Evolutionary conservation across 2,329 filamentous ascomycete species (phyloP).

Genomic region (Xylariaceae sp.): DNA sequence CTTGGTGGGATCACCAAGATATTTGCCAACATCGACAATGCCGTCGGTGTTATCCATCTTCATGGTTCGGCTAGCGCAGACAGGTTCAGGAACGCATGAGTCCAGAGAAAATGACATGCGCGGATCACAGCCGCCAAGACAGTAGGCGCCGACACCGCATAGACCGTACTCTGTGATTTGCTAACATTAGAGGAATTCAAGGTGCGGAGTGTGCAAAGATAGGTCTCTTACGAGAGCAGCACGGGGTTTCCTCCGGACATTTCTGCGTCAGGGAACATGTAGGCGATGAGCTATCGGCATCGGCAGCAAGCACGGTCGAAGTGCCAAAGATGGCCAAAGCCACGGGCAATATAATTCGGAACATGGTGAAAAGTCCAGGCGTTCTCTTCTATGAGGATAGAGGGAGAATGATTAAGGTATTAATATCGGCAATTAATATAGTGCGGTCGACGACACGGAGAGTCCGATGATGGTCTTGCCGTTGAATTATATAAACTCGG

Average conservation of each 20-base stretch:
- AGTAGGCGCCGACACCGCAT: slow-evolving; percentile 93
- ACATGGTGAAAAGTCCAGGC: slow-evolving; percentile 29
- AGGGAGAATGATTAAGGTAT: slow-evolving; percentile 20
- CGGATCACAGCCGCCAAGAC: slow-evolving; percentile 92
- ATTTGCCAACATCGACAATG: slow-evolving; percentile 73
- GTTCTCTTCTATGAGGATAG: background rate
- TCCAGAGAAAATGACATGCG: slow-evolving; percentile 80
- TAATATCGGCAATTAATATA: slow-evolving; percentile 17
- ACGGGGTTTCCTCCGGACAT: slow-evolving; percentile 74
- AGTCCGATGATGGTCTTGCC: too few relatives aligned
- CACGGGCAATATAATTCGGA: slow-evolving; percentile 35
- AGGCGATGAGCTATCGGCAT: slow-evolving; percentile 30
- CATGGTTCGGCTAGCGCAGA: slow-evolving; percentile 76
- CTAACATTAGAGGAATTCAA: slow-evolving; percentile 6
- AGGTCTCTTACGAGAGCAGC: slow-evolving; percentile 73
- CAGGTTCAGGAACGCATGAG: slow-evolving; percentile 81
- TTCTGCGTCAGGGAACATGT: slow-evolving; percentile 55
- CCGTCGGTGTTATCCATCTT: slow-evolving; percentile 72
- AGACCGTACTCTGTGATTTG: slow-evolving; percentile 75
- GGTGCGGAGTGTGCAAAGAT: background rate
- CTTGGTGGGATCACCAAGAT: slow-evolving; percentile 79
- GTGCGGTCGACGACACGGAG: slow-evolving; percentile 1
- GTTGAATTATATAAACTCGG: slow-evolving; percentile 8
- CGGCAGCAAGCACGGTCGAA: slow-evolving; percentile 43
- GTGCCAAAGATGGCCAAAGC: slow-evolving; percentile 45